Evolutionary conservation across 805 yeast genomes (phyloP).

Genomic region (Suhomyces faveliae): DNA sequence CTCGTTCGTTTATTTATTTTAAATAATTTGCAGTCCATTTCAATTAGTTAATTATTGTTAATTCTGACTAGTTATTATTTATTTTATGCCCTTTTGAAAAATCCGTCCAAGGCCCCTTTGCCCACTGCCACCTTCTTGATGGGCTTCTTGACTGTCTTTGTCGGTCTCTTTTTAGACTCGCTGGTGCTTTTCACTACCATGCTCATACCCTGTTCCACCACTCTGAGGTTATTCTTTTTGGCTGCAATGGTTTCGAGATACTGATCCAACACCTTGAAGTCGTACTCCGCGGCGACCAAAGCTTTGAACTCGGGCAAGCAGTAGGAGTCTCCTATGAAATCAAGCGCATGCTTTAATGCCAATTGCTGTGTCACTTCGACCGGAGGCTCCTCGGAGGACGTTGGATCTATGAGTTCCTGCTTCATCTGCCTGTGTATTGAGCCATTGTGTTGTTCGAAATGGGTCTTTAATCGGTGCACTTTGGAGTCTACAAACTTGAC

Average conservation of each 20-base stretch:
- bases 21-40: too few species aligned
- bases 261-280: constrained; percentile 20
- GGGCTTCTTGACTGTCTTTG: constrained; percentile 25
- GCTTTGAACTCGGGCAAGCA: constrained; percentile 29
- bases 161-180: constrained; percentile 22
- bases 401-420: constrained; percentile 5
- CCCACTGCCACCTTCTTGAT: constrained; percentile 50
- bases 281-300: constrained; percentile 12
- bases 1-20: too few species aligned
- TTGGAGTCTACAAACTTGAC: constrained; percentile 37
- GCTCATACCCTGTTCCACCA: constrained; percentile 29
- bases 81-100: constrained; percentile 52
- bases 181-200: constrained; percentile 17
- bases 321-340: constrained; percentile 46
- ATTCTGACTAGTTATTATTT: too few species aligned
- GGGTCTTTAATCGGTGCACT: constrained; percentile 29
- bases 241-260: constrained; percentile 16
- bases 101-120: constrained; percentile 68
- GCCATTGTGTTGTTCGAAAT: constrained; percentile 21
- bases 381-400: constrained; percentile 25
- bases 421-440: constrained; percentile 1
- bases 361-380: constrained; percentile 33
- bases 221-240: constrained; percentile 20
- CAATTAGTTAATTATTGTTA: too few species aligned
- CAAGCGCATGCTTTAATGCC: constrained; percentile 42